Conservation (phyloP, 2,329 filamentous ascomycete species). For the Ophiostoma pallidulum region DNA sequence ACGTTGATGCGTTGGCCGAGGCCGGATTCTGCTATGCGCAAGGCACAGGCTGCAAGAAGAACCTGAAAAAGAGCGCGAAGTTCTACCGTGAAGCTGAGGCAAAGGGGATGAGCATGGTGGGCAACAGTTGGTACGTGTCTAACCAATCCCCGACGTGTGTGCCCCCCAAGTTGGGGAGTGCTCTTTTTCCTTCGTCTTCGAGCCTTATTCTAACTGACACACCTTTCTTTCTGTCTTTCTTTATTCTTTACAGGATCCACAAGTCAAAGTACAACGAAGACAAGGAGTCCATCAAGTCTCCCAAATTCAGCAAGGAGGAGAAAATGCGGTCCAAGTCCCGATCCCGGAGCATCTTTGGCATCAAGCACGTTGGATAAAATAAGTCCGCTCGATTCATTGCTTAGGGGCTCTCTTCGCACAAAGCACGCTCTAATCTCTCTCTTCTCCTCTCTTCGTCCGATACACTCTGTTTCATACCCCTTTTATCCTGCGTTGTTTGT, state of each 20-base stretch:
- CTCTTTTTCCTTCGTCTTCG: background rate
- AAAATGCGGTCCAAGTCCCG: slow-evolving; percentile 68
- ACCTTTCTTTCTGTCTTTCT: no score
- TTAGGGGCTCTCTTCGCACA: no score
- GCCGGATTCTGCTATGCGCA: slow-evolving; percentile 94
- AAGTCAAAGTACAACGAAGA: slow-evolving; percentile 85
- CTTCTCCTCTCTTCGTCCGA: slow-evolving; percentile 11
- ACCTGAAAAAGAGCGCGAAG: slow-evolving; percentile 84
- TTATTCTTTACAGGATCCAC: slow-evolving; percentile 82
- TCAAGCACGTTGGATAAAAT: slow-evolving; percentile 18
- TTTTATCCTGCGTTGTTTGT: no score
- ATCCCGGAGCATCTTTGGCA: slow-evolving; percentile 60
- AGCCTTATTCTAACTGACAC: slow-evolving; percentile 1
- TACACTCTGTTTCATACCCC: slow-evolving; percentile 9
- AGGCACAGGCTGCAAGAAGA: slow-evolving; percentile 89
- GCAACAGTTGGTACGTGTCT: slow-evolving; percentile 85
- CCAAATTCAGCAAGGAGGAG: slow-evolving; percentile 51
- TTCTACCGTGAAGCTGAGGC: slow-evolving; percentile 86
- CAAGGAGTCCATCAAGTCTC: slow-evolving; percentile 32
- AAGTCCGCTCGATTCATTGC: no score
- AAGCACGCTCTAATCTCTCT: slow-evolving; percentile 15
- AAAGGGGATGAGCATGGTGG: slow-evolving; percentile 94
- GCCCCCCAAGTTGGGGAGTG: no score
- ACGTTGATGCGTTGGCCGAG: slow-evolving; percentile 87
- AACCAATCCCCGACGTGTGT: no score